Conservation (phyloP, 129 eudicot species). For the Gnaphalium uliginosum region DNA sequence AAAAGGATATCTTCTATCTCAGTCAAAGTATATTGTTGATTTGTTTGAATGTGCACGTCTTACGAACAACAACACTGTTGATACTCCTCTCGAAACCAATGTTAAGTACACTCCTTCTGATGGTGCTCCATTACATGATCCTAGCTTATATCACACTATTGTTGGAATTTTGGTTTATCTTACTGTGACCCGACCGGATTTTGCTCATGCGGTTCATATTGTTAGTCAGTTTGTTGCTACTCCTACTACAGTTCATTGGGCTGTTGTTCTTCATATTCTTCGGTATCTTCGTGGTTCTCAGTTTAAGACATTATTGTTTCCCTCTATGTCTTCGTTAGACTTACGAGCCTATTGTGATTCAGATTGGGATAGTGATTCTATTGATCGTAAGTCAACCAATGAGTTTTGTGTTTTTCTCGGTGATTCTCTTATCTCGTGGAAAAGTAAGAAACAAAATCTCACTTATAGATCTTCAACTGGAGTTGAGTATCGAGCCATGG, state of each 20-base stretch:
- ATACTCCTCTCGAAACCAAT: neutral
- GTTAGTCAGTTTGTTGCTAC: too few species aligned
- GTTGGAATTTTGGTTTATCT: neutral
- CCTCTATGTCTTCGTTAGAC: too few species aligned
- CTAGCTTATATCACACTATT: neutral
- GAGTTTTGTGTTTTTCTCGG: too few species aligned
- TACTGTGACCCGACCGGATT: too few species aligned
- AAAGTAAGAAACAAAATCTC: too few species aligned
- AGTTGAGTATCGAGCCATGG: too few species aligned
- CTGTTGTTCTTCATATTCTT: too few species aligned
- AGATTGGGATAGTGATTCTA: neutral
- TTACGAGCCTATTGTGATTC: neutral
- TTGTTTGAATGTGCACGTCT: neutral
- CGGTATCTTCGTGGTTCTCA: too few species aligned
- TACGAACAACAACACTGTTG: neutral
- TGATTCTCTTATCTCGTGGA: too few species aligned
- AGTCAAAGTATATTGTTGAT: neutral
- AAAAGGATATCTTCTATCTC: neutral
- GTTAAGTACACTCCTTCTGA: neutral
- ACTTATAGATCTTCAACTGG: too few species aligned
- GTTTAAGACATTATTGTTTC: neutral
- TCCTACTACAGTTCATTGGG: too few species aligned
- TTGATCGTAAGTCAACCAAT: neutral
- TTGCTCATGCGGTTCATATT: too few species aligned
- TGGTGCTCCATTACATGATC: neutral